A percentile compares a stretch with the other conserved stretches of the same genome.
phyloP scores from a whole-genome alignment of 495 filamentous ascomycete species.

The Aspergillus asperescens region DNA sequence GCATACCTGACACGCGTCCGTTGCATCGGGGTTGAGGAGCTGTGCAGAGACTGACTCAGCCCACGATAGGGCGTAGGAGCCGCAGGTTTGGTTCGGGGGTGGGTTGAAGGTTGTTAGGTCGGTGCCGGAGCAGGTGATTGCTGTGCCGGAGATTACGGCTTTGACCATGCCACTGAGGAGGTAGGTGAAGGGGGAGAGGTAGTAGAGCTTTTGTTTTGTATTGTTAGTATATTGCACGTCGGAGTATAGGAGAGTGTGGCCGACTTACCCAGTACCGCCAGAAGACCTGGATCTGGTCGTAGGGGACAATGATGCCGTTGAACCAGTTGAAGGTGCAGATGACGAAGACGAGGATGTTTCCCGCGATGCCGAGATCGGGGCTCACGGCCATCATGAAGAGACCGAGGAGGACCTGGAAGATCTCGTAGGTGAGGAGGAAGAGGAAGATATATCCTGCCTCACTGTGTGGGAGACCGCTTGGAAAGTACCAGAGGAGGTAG shows the following conservation, averaged over 20 bases:
- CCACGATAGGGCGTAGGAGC: conserved; percentile 58
- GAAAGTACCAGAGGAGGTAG: conserved; percentile 58
- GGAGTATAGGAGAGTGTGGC: too few species aligned
- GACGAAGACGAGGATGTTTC: conserved; percentile 48
- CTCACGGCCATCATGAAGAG: too few species aligned
- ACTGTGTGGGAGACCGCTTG: conserved; percentile 51
- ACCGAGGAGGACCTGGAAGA: too few species aligned
- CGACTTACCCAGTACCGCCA: conserved; percentile 59
- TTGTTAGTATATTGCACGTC: too few species aligned
- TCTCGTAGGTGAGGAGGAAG: too few species aligned
- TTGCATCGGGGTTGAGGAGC: conserved; percentile 51
- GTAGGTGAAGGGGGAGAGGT: conserved; percentile 52
- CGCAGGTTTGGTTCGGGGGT: conserved; percentile 59
- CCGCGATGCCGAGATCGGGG: too few species aligned
- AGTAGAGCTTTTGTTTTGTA: too few species aligned
- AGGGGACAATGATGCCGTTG: conserved; percentile 52
- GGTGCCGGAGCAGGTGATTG: conserved; percentile 50
- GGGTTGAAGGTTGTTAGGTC: conserved; percentile 61
- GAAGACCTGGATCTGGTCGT: conserved; percentile 45
- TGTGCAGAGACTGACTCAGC: conserved; percentile 52
- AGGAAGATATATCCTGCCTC: too few species aligned
- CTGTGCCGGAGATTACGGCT: conserved; percentile 36
- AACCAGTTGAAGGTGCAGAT: conserved; percentile 50
- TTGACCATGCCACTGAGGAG: conserved; percentile 46
- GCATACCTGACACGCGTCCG: conserved; percentile 57